Percentiles rank a stretch among this genome's conserved stretches.
phyloP scores from a whole-genome alignment of 495 filamentous ascomycete genomes.

The Aspergillus homomorphus region DNA sequence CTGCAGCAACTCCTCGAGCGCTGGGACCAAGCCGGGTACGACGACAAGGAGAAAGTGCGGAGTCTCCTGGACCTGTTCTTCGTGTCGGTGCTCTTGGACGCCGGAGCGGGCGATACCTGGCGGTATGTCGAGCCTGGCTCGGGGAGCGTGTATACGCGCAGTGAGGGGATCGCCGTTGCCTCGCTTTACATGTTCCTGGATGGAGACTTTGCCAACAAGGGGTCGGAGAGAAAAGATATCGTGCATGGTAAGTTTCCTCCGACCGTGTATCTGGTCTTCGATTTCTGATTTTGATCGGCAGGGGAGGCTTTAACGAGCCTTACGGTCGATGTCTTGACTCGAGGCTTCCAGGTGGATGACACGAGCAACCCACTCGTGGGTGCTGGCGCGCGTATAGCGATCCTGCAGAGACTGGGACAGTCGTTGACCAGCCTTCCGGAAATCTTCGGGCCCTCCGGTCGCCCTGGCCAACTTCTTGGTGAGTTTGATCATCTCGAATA shows the following conservation, averaged over 20 bases:
- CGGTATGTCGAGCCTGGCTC: conserved; percentile 50
- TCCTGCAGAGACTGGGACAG: conserved; percentile 46
- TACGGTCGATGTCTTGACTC: conserved; percentile 14
- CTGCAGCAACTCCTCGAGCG: conserved; percentile 67
- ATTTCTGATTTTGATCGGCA: conserved; percentile 3
- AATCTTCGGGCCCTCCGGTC: conserved; percentile 47
- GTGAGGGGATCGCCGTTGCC: conserved; percentile 59
- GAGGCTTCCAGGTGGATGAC: conserved; percentile 44
- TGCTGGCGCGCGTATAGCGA: conserved; percentile 43
- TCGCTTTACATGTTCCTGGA: conserved; percentile 57
- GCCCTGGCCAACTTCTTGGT: conserved; percentile 57
- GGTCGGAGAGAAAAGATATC: conserved; percentile 15
- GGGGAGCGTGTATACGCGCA: conserved; percentile 46
- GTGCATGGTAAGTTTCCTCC: conserved; percentile 26
- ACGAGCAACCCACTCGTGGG: conserved; percentile 50
- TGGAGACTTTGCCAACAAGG: conserved; percentile 41
- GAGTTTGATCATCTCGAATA: conserved; percentile 12
- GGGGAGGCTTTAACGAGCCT: conserved; percentile 21
- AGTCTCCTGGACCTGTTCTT: conserved; percentile 82
- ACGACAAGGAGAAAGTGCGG: conserved; percentile 69
- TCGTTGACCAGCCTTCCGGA: conserved; percentile 46
- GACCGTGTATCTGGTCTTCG: neutral
- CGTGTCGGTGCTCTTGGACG: conserved; percentile 86
- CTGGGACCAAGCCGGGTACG: conserved; percentile 58
- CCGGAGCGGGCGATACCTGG: conserved; percentile 80